Evolutionary conservation across 208 protist genomes (phyloP).

Genomic region (Angomonas deanei): DNA sequence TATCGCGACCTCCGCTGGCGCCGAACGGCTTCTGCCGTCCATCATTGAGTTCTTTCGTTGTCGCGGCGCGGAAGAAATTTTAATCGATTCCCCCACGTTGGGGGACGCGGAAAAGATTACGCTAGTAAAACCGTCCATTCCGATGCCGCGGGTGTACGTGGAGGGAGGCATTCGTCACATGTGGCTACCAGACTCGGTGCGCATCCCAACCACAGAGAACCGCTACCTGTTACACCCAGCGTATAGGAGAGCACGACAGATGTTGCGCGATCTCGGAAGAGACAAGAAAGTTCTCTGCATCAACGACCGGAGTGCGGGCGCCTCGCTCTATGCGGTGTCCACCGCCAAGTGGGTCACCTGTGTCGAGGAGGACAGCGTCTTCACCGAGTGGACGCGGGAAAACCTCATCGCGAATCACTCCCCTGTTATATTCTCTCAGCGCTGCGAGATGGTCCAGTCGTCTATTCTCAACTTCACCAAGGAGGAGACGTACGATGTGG

Average conservation of each 20-base stretch:
- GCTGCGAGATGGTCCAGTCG: constrained; percentile 44
- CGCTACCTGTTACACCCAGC: constrained; percentile 58
- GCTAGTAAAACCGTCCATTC: constrained; percentile 42
- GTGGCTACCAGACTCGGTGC: constrained; percentile 38
- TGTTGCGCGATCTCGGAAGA: constrained; percentile 59
- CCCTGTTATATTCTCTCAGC: constrained; percentile 34
- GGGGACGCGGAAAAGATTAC: constrained; percentile 37
- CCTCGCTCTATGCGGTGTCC: constrained; percentile 71
- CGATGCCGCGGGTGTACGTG: constrained; percentile 42
- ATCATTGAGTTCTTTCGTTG: constrained; percentile 61
- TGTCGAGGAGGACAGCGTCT: constrained; percentile 29
- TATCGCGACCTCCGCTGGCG: constrained; percentile 58
- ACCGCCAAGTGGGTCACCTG: constrained; percentile 70
- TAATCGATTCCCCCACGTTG: constrained; percentile 67
- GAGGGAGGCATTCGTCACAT: constrained; percentile 68
- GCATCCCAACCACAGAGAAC: constrained; percentile 36
- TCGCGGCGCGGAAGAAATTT: constrained; percentile 60
- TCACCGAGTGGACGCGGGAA: constrained; percentile 49
- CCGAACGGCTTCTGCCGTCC: constrained; percentile 70
- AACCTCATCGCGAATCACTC: constrained; percentile 76
- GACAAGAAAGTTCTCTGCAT: constrained; percentile 73
- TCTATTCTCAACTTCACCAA: constrained; percentile 28
- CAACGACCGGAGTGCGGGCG: constrained; percentile 64
- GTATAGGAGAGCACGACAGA: constrained; percentile 47
- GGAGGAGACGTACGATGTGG: constrained; percentile 40